Evolutionary conservation across 2,329 filamentous ascomycete species (phyloP), one percentile per base, ranked within the genome.

Genomic region (Hypoxylon sp.): DNA sequence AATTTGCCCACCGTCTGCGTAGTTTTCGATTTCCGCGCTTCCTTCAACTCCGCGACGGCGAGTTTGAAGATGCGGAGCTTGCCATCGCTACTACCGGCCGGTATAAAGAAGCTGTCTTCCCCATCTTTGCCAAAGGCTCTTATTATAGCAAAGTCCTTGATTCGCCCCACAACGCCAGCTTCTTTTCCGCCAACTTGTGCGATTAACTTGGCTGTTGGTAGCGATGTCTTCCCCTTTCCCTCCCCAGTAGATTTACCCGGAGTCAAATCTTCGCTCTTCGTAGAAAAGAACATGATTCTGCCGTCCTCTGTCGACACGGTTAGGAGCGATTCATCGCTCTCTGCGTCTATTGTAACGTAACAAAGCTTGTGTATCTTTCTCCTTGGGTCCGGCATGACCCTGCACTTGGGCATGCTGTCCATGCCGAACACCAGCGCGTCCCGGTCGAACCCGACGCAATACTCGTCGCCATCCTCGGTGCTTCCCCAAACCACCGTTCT

Each of bases 291-390:
- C 56, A 97, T 76, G 36, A 98, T 86, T 57, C 92, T 86, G 0
- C 96, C 96, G 77, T 98, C 95, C 78, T 98, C 96, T 0, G 96
- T 98, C 1, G 93, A 93, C 0, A 96, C 84, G 0, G 91, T 90
- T 45, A 98, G 80, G 5, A 94, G 78, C 6, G 79, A 77, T n/a
- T 80, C 76, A 36, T 89, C 86, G 21, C 80, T 80, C 52, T 81
- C 81, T 5, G 81, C 80, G 14, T 85, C 82, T 19, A 86, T 76
- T 30, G 84, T 78, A 34, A 97, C 75, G 78, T 97, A 97, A 63
- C 84, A 83, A 70, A 98, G 85, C 75, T 95, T 89, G 77, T 98
- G 94, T 23, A 98, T 82, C 82, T 98, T 98, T 17, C 90, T 94
- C 72, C 84, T 84, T 0, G 89, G 87, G 43, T 86, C 82, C 11